Percentiles rank a stretch among this genome's conserved stretches.
These are phyloP conservation scores for Fusarium subtropicale DNA, from an alignment of 2,329 filamentous ascomycete species.

Conservation along the genomic window DNA sequence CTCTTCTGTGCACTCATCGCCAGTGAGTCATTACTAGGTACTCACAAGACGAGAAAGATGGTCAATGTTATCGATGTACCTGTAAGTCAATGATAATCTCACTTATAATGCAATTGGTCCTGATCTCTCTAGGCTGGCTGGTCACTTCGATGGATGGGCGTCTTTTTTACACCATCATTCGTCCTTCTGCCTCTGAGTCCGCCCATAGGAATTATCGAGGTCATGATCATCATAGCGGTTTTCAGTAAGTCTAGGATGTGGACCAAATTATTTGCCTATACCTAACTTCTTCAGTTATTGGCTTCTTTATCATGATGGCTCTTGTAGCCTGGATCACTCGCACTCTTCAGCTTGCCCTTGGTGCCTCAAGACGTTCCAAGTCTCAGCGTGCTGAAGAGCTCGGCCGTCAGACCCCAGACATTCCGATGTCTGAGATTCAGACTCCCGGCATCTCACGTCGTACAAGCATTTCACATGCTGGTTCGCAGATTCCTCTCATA, in stretches of 20 bases:
- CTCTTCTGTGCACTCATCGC: constrained; percentile 63
- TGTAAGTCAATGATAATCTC: constrained; percentile 51
- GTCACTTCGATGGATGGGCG: constrained; percentile 68
- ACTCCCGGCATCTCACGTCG: constrained; percentile 45
- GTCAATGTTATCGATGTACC: constrained; percentile 65
- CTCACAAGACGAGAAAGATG: constrained; percentile 59
- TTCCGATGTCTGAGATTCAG: constrained; percentile 55
- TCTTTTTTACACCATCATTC: constrained; percentile 70
- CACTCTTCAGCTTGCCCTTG: constrained; percentile 62
- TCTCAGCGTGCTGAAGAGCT: constrained; percentile 64
- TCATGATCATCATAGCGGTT: constrained; percentile 69
- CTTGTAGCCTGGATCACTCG: constrained; percentile 66
- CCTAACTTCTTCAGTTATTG: constrained; percentile 58
- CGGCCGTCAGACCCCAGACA: constrained; percentile 54
- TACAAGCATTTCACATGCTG: constrained; percentile 44
- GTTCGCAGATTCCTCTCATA: constrained; percentile 40
- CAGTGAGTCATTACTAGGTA: constrained; percentile 61
- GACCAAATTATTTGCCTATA: no score
- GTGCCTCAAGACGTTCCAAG: constrained; percentile 64
- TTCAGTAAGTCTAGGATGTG: constrained; percentile 58
- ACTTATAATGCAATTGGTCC: background rate
- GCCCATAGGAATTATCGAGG: constrained; percentile 63
- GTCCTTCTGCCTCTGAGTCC: constrained; percentile 68
- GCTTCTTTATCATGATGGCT: constrained; percentile 65
- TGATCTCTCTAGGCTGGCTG: constrained; percentile 61